Percentiles rank a stretch among this genome's conserved stretches.
Conservation (phyloP, 2,329 filamentous ascomycete genomes). For the Arthrobotrys musiformis region DNA sequence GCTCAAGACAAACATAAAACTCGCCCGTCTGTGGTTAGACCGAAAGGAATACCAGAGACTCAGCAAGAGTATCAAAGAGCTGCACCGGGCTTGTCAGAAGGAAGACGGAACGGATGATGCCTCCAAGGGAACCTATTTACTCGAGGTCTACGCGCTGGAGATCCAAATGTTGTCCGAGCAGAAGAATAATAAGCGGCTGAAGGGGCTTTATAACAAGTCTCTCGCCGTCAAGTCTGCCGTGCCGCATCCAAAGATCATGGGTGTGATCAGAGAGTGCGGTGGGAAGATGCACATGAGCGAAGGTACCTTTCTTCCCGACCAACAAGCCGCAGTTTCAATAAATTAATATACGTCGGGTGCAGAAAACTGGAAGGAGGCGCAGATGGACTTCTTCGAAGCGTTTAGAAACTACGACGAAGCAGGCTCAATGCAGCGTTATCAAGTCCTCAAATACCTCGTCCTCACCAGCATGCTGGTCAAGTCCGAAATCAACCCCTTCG, state of each 20-base stretch:
- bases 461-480: constrained; percentile 98
- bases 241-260: constrained; percentile 98
- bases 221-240: constrained; percentile 95
- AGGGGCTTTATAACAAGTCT: constrained; percentile 89
- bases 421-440: constrained; percentile 92
- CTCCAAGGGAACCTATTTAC: constrained; percentile 93
- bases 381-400: constrained; percentile 97
- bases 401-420: constrained; percentile 99
- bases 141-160: constrained; percentile 95
- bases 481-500: constrained; percentile 97
- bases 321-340: neutral
- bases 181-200: constrained; percentile 96
- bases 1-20: constrained; percentile 98
- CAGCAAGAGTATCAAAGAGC: constrained; percentile 83
- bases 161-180: constrained; percentile 99
- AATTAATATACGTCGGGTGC: neutral
- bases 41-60: constrained; percentile 86
- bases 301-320: constrained; percentile 57
- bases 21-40: constrained; percentile 89
- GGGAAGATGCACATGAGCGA: constrained; percentile 99
- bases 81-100: constrained; percentile 87
- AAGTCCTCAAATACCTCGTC: constrained; percentile 96
- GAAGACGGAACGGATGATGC: constrained; percentile 90
- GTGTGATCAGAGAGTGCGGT: constrained; percentile 96
- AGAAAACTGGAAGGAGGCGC: constrained; percentile 98